Evolutionary conservation across 139 green algal species (phyloP).

Genomic region (Tetraselmis striata): DNA sequence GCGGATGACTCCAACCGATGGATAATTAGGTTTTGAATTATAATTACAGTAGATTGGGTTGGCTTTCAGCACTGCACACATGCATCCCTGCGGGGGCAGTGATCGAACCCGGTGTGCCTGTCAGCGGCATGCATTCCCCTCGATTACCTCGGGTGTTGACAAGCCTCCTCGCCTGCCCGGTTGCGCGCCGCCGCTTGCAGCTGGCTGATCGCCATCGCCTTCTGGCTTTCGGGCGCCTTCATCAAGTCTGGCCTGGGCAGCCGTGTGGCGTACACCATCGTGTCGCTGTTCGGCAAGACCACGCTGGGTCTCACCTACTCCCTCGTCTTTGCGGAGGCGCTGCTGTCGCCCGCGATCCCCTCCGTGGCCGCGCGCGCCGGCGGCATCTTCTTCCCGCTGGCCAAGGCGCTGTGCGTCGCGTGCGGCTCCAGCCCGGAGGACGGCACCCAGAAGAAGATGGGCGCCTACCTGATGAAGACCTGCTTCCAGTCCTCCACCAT

Average conservation of each 20-base stretch:
- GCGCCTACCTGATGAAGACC: constrained; percentile 96
- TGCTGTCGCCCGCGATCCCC: constrained; percentile 96
- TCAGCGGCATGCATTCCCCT: too few relatives aligned
- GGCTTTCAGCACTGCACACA: too few relatives aligned
- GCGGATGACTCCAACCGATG: too few relatives aligned
- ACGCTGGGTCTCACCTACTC: constrained; percentile 95
- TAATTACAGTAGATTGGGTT: too few relatives aligned
- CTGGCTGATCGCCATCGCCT: constrained; percentile 97
- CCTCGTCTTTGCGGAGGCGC: constrained; percentile 90
- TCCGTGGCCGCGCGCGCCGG: constrained; percentile 89
- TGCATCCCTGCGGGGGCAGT: too few relatives aligned
- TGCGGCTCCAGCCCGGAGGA: constrained; percentile 86
- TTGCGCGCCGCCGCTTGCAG: too few relatives aligned
- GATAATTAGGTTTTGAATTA: too few relatives aligned
- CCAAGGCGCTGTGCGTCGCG: constrained; percentile 90
- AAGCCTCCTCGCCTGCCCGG: too few relatives aligned
- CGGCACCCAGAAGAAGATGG: constrained; percentile 94
- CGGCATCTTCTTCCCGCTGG: constrained; percentile 97
- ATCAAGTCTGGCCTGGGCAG: constrained; percentile 97
- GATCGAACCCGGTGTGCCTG: too few relatives aligned
- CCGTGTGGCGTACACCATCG: constrained; percentile 94
- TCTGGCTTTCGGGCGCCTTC: constrained; percentile 96
- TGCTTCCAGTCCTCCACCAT: constrained; percentile 90
- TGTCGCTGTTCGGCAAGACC: constrained; percentile 91
- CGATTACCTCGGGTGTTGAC: too few relatives aligned